Conservation (phyloP, 768 basidiomycete species). For the Russula lepida region DNA sequence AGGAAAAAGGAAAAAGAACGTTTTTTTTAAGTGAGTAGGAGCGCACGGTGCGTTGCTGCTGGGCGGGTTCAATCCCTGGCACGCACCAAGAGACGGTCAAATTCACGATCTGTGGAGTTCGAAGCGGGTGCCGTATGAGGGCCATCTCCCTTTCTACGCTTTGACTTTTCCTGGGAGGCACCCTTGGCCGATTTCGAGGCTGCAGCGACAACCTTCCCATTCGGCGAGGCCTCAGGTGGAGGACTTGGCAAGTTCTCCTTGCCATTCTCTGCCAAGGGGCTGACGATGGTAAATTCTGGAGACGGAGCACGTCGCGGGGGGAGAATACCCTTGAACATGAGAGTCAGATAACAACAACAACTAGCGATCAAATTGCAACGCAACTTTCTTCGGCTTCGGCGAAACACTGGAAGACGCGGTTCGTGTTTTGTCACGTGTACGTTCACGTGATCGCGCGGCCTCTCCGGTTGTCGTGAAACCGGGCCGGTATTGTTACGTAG, state of each 20-base stretch:
- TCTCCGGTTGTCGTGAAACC: background rate
- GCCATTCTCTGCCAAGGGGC: constrained; percentile 40
- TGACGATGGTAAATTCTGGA: constrained; percentile 68
- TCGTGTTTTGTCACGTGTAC: constrained; percentile 18
- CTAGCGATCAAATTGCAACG: background rate
- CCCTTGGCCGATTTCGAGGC: constrained; percentile 30
- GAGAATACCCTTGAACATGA: constrained; percentile 78
- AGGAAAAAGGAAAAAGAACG: background rate
- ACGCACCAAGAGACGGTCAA: constrained; percentile 74
- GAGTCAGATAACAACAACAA: background rate
- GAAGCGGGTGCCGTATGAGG: constrained; percentile 27
- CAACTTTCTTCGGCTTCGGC: too few species aligned
- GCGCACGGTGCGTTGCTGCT: background rate
- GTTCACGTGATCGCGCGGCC: constrained; percentile 12
- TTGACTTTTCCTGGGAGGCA: constrained; percentile 34
- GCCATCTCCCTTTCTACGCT: constrained; percentile 29
- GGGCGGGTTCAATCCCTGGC: background rate
- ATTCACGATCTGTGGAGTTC: constrained; percentile 53
- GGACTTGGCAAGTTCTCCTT: constrained; percentile 55
- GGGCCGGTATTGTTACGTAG: too few species aligned
- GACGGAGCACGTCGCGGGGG: constrained; percentile 59
- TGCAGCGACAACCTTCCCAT: constrained; percentile 19
- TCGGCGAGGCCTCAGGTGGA: constrained; percentile 21
- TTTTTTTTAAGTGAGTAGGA: background rate
- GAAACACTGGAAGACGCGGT: constrained; percentile 12